phyloP scores from a whole-genome alignment of 352 stramenopile genomes.

The Phytophthora sp. region DNA sequence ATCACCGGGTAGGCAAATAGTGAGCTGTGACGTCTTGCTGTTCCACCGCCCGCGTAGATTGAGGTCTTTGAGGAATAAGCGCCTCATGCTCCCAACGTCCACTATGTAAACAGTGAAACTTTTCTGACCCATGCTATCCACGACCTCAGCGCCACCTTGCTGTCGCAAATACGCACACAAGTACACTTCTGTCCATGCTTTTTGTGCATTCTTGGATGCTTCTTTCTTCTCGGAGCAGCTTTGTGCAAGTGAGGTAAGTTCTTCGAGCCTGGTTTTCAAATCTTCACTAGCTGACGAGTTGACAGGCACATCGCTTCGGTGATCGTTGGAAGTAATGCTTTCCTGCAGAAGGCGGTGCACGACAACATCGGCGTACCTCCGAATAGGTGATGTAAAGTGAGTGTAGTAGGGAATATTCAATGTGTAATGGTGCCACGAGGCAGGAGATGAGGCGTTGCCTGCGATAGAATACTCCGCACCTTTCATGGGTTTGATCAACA shows the following conservation, averaged over 20 bases:
- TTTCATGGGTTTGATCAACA: no score
- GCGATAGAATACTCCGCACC: no score
- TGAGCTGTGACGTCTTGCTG: slow-evolving; percentile 39
- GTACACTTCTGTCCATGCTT: no score
- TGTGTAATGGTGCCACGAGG: no score
- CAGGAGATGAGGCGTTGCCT: no score
- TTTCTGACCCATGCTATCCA: slow-evolving; percentile 59
- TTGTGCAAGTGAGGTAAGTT: slow-evolving; percentile 44
- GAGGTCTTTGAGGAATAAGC: slow-evolving; percentile 51
- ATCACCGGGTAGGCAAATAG: slow-evolving; percentile 29
- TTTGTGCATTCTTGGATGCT: no score
- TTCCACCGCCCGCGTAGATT: slow-evolving; percentile 40
- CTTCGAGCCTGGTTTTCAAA: slow-evolving; percentile 28
- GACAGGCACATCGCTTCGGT: no score
- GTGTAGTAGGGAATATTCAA: no score
- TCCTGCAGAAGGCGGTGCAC: slow-evolving; percentile 60
- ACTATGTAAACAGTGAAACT: slow-evolving; percentile 71
- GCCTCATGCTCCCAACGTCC: slow-evolving; percentile 61
- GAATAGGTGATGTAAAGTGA: slow-evolving; percentile 95
- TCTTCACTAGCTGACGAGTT: slow-evolving; percentile 10
- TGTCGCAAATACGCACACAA: slow-evolving; percentile 67
- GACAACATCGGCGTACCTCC: slow-evolving; percentile 84
- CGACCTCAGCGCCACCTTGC: slow-evolving; percentile 42
- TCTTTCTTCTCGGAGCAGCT: no score
- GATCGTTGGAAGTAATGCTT: slow-evolving; percentile 36